Evolutionary conservation across 345 rosid genomes (phyloP).

Genomic region (Psidium friedrichsthalianum): DNA sequence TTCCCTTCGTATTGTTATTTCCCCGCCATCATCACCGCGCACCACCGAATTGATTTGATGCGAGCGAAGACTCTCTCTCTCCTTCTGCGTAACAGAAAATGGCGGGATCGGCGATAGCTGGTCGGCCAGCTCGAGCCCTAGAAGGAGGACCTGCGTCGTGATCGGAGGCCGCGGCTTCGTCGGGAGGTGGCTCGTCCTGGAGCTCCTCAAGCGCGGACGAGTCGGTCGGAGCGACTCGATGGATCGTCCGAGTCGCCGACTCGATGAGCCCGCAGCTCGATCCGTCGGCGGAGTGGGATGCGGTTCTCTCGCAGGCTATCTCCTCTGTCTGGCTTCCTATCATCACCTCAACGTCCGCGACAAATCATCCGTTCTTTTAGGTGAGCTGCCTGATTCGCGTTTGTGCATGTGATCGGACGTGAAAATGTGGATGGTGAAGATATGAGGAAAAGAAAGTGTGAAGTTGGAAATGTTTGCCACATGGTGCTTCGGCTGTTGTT

Average conservation of each 20-base stretch:
- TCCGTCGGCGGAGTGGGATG: conserved; percentile 33
- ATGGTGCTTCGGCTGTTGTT: background rate
- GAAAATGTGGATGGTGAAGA: background rate
- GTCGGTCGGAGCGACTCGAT: too few species aligned
- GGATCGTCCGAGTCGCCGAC: conserved; percentile 87
- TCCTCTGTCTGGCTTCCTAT: conserved; percentile 62
- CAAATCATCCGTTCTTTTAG: conserved; percentile 38
- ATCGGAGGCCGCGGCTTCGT: conserved; percentile 76
- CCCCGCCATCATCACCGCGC: background rate
- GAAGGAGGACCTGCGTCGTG: conserved; percentile 56
- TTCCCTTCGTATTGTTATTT: background rate
- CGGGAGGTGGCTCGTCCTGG: conserved; percentile 65
- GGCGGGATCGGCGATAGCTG: conserved; percentile 5
- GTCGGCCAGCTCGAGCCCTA: background rate
- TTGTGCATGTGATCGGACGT: conserved; percentile 1
- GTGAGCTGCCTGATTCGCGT: conserved; percentile 14
- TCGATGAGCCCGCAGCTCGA: conserved; percentile 32
- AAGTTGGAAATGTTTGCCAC: background rate
- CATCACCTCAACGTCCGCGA: conserved; percentile 60
- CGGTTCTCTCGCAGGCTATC: conserved; percentile 44
- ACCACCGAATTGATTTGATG: background rate
- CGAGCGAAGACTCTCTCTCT: background rate
- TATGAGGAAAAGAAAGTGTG: background rate
- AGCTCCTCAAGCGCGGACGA: conserved; percentile 48
- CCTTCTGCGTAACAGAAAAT: background rate